Percentiles rank a stretch among this genome's conserved stretches.
Conservation (phyloP, 805 yeast genomes). For the Saccharomycopsis schoenii region DNA sequence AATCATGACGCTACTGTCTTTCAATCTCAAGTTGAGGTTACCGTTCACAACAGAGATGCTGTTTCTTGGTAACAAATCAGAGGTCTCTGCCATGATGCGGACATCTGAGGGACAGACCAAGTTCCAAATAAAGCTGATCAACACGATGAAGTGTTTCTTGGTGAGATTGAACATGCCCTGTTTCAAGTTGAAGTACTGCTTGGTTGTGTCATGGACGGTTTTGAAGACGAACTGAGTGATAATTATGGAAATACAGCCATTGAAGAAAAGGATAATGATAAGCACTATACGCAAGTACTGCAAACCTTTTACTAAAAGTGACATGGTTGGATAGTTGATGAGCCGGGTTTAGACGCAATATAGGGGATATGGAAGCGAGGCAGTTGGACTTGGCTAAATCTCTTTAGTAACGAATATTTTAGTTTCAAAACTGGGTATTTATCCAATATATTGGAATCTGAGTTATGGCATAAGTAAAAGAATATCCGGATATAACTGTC, state of each 20-base stretch:
- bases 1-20: conserved; percentile 51
- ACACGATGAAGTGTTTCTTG: conserved; percentile 46
- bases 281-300: conserved; percentile 23
- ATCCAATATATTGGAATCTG: too few relatives aligned
- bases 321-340: neutral
- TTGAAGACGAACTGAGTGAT: conserved; percentile 36
- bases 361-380: too few relatives aligned
- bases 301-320: conserved; percentile 6
- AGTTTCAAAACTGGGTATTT: too few relatives aligned
- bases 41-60: conserved; percentile 25
- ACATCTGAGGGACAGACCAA: conserved; percentile 44
- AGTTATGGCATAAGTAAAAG: too few relatives aligned
- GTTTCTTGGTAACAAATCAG: conserved; percentile 25
- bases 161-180: conserved; percentile 42
- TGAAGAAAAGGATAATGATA: conserved; percentile 23
- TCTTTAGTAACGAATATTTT: neutral
- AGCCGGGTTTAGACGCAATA: too few relatives aligned
- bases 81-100: conserved; percentile 37
- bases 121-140: conserved; percentile 42
- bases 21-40: conserved; percentile 23
- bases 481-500: too few relatives aligned
- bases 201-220: conserved; percentile 24
- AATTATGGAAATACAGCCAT: conserved; percentile 37
- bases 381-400: neutral
- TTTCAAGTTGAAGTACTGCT: conserved; percentile 22